phyloP scores from a whole-genome alignment of 2,329 filamentous ascomycete species.

The Aspergillus costaricaensis region DNA sequence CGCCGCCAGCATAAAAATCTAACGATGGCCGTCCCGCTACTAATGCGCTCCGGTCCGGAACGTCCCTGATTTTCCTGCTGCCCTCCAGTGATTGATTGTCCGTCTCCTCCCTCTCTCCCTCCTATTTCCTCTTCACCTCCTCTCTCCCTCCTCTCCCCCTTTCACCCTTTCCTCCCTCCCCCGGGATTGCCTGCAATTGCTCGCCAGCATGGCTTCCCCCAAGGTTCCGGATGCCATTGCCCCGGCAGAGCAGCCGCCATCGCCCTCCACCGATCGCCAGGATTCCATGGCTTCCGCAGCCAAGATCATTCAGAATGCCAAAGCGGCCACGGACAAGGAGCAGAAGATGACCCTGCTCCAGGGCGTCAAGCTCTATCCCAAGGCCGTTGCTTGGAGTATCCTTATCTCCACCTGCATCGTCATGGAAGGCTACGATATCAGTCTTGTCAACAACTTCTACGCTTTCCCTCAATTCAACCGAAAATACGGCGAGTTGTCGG shows the following conservation, averaged over 20 bases:
- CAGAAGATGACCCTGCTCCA: slow-evolving; percentile 72
- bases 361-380: slow-evolving; percentile 80
- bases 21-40: slow-evolving; percentile 8
- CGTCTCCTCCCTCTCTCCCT: not conserved
- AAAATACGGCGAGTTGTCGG: slow-evolving; percentile 41
- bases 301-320: slow-evolving; percentile 44
- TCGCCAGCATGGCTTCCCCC: slow-evolving; percentile 29
- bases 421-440: slow-evolving; percentile 89
- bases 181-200: slow-evolving; percentile 11
- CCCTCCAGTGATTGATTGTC: not conserved
- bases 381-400: slow-evolving; percentile 80
- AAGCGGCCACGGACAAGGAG: slow-evolving; percentile 48
- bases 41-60: slow-evolving; percentile 8
- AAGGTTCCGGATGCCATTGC: slow-evolving; percentile 34
- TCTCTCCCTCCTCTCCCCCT: not conserved
- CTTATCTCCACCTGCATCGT: slow-evolving; percentile 87
- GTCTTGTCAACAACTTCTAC: slow-evolving; percentile 79
- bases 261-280: slow-evolving; percentile 19
- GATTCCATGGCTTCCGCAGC: slow-evolving; percentile 30
- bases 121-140: not conserved
- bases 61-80: slow-evolving; percentile 12
- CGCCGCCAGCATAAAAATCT: slow-evolving; percentile 10
- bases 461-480: slow-evolving; percentile 44
- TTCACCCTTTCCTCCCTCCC: not conserved
- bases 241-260: slow-evolving; percentile 21